Base-by-base conservation (phyloP, 306 rosid species). In the Luffa aegyptiaca region DNA sequence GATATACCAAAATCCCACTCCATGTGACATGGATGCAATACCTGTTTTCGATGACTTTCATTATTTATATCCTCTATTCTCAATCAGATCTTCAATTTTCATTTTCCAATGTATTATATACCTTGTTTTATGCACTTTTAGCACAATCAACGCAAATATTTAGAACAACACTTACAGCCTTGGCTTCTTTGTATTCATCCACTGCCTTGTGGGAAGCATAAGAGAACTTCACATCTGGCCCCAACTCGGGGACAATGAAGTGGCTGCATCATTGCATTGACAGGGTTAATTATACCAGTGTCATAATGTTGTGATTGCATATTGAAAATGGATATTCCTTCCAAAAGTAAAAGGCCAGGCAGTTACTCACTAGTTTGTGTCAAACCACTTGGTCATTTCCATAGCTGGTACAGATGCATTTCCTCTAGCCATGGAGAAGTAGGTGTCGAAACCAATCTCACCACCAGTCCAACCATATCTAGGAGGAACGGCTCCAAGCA, bases 311-410 rank as follows among this genome's bases (percentile, higher is more conserved):
- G 76, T 66, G 36, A 72, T 69, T 31, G 85, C 52, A 82, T 71
- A 14, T 21, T 37, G 16, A 44, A 61, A 65, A 78, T 35, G 58
- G 31, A 78, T 16, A 39, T 58, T 26, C 36, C 66, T 37, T 33
- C 56, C 42, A 13, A 17, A 10, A 18, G 80, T 55, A 39, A 18
- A 56, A 10, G 84, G 37, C 33, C 42, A n/a, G 65, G 18, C 36
- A 65, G 77, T 48, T 39, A 26, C 97, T 86, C 79, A 89, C 88
- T 86, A 86, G 86, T 93, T 93, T 81, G 97, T 93, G 87, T 90
- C 96, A 71, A 93, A 89, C 96, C 96, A 93, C 88, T 93, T 91
- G 84, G 96, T 91, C 96, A 91, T 93, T 87, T 91, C 96, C 93
- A 93, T 93, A 68, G 97, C 92, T 18, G 94, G 96, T 58, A 89